Evolutionary conservation across 2,329 filamentous ascomycete genomes (phyloP), one percentile per base, ranked within the genome.

Genomic region (Cladophialophora exuberans): DNA sequence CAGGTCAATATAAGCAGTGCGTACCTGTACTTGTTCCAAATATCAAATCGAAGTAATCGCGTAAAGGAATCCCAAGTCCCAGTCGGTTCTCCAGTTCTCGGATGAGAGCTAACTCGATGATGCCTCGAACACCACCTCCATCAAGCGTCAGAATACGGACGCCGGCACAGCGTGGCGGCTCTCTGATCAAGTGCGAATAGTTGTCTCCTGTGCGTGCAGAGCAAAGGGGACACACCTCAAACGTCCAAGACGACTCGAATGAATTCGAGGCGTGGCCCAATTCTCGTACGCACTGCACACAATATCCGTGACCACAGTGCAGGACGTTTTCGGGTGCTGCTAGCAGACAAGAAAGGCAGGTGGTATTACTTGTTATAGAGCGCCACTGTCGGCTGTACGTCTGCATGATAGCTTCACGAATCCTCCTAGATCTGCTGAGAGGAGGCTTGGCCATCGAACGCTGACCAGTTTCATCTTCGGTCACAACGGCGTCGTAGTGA

Each of bases 21-120:
- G 30, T 17, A 41, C 57, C 57, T 5, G 57, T 57, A 30, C 57
- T 61, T 20, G 59, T 61, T 18, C 59, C 59, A 18, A 61, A 39
- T 20, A 61, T 23, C 4, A 60, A 53, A 28, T 61, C 59, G 31
- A 61, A 61, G 20, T 57, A 59, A 7, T 57, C 46, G 5, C 48
- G 39, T 15, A 61, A 53, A 4, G 59, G 59, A 36, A 61, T 25
- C 9, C 41, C 41, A 3, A 60, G 31, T 25, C 48, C 53, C 15
- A 60, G 36, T 9, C 36, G 22, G 18, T 56, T 31, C 44, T 60
- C 59, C n/a, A 61, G 23, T 42, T 50, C 31, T 17, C 20, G 28
- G 20, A 61, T 41, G n/a, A 61, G 46, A 10, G 47, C 53, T 17
- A 61, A 53, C 30, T 57, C 53, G 20, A 61, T 39, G 23, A 61